Base-by-base conservation (phyloP, 176 grass and related monocot species). In the Aegilops umbellulata region DNA sequence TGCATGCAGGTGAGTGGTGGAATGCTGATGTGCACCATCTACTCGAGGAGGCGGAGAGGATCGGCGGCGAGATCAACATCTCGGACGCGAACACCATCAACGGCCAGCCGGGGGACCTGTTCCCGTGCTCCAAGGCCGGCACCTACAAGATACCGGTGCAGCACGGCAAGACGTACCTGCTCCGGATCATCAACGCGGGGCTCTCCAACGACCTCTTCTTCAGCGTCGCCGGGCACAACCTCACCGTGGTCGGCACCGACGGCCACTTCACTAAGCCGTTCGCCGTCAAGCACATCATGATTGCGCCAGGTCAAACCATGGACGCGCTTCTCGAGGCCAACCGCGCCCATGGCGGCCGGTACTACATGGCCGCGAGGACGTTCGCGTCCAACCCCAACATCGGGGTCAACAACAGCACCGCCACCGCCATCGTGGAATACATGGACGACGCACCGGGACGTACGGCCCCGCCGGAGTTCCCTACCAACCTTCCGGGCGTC, bases 161-260 rank as follows among this genome's bases (percentile, higher is more conserved):
- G 63, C 65, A 57, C 53, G 53, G 19, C 2, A 57, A 20, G 53
- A 57, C 53, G 19, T 57, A 57, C 53, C 17, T 57, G 20, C 87
- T 94, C 4, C 73, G 92, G 17, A 5, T 94, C 47, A 87, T 94
- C 65, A 94, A 94, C 63, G 87, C 87, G 9, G 92, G 68, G 22
- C 89, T 94, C 73, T 82, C 83, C 46, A 89, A 81, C 63, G 90
- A 91, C 23, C 66, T 80, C 47, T 94, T 92, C 87, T 89, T 94
- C 77, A 73, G n/a, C 60, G 41, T 94, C 53, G 53, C 53, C 7
- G 53, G 53, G 53, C 53, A 57, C 19, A 19, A 20, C 19, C 53
- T 57, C 19, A 90, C 87, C 8, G 55, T 92, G 47, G 89, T 94
- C 1, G 92, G 77, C 20, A 88, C 36, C 4, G 92, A 94, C 26